Base-by-base conservation (phyloP, 768 basidiomycete species). In the Lactifluus pinguis region DNA sequence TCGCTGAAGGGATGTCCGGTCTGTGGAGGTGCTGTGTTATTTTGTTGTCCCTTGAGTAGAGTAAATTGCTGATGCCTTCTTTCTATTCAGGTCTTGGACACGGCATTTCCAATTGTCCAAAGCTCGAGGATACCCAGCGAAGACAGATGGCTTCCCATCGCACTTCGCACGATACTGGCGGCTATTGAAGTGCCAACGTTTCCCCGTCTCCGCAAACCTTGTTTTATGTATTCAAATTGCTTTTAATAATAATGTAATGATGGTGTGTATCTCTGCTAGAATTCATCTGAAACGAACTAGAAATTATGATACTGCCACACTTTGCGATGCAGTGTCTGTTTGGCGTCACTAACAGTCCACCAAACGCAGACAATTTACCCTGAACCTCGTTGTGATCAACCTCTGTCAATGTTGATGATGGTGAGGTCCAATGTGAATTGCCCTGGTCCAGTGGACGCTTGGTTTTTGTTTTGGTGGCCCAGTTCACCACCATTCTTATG, bases 41-140 rank as follows among this genome's bases (percentile, higher is more conserved):
- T 32, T 4, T 32, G 51, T 19, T 14, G n/a, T n/a, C n/a, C 48
- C n/a, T 29, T 25, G 21, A n/a, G n/a, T 21, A 44, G 32, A 11
- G 4, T 32, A 42, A 13, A 14, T 15, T 29, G 49, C 15, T 58
- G 60, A 49, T 36, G 42, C 45, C 49, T n/a, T n/a, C n/a, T n/a
- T 53, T 34, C 60, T 36, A 9, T 17, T 9, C 68, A 89, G 89
- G 94, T 71, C 83, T 99, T 59, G 97, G 95, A 17, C 97, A 99
- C 68, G 85, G 84, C 25, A 90, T 98, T 57, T 85, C 87, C 8
- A 95, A 95, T 69, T 99, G 97, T 69, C 97, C 97, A 19, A 99
- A 98, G 73, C 76, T 97, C 64, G 95, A 98, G 73, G 97, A 99
- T 66, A 82, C 85, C 0, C 92, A 97, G 69, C 78, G 95, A 54